Evolutionary conservation across 257 asterid species (phyloP).

Genomic region (Cynanchum wilfordii): DNA sequence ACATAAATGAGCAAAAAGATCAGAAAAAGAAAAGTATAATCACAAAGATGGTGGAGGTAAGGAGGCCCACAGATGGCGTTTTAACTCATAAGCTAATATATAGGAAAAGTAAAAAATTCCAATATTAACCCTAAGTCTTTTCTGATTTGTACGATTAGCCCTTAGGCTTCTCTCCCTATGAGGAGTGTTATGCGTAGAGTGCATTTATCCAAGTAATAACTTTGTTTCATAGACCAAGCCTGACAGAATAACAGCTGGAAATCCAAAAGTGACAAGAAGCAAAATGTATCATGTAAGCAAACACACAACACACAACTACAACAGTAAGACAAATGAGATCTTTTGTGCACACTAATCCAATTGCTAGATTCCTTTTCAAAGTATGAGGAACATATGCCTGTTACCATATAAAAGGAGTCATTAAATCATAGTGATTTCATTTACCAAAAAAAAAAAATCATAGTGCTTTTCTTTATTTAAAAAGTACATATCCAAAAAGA

Average conservation of each 20-base stretch:
- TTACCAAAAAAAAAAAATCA: too few relatives aligned
- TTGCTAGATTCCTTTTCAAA: too few relatives aligned
- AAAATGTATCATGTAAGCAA: neutral
- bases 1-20: conserved; percentile 1
- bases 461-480: neutral
- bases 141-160: neutral
- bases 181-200: neutral
- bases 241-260: neutral
- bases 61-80: neutral
- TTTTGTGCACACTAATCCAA: too few relatives aligned
- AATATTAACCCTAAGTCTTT: neutral
- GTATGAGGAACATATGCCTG: neutral
- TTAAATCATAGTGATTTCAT: neutral
- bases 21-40: neutral
- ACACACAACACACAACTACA: neutral
- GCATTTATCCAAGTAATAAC: neutral
- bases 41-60: neutral
- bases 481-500: neutral
- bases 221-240: neutral
- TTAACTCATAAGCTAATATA: neutral
- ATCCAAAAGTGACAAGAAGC: neutral
- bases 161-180: neutral
- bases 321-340: neutral
- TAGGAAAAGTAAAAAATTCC: neutral
- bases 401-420: neutral